These are phyloP conservation scores for Curvularia hawaiiensis DNA, from an alignment of 2,329 filamentous ascomycete genomes.

Conservation along the genomic window DNA sequence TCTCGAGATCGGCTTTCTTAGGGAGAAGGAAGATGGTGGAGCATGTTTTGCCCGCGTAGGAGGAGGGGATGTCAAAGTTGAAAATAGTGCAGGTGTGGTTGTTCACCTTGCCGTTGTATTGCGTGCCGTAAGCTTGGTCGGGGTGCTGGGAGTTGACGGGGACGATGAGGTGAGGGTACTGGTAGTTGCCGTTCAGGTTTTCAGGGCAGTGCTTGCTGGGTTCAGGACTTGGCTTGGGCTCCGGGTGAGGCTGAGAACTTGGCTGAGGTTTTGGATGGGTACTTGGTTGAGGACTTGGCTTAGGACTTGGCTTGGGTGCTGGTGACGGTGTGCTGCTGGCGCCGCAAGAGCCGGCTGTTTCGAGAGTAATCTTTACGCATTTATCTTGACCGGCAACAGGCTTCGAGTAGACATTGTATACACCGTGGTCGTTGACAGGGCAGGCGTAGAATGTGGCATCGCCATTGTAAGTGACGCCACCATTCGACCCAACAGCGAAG, in stretches of 20 bases:
- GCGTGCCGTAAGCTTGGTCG: conserved; percentile 58
- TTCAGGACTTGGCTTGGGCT: not conserved
- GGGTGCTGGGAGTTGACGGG: conserved; percentile 62
- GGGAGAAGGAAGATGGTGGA: conserved; percentile 70
- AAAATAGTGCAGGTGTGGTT: conserved; percentile 62
- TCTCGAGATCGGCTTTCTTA: conserved; percentile 60
- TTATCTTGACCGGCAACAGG: conserved; percentile 51
- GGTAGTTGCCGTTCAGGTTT: conserved; percentile 31
- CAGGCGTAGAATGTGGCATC: conserved; percentile 65
- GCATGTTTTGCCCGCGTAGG: conserved; percentile 63
- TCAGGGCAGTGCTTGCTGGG: conserved; percentile 20
- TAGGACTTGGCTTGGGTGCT: not conserved
- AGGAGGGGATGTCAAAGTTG: conserved; percentile 69
- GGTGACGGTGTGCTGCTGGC: conserved; percentile 13
- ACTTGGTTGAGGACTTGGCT: not conserved
- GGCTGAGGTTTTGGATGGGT: too few relatives aligned
- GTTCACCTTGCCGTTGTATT: conserved; percentile 57
- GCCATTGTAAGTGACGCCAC: conserved; percentile 58
- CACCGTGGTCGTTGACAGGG: conserved; percentile 59
- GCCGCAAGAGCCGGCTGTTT: conserved; percentile 27
- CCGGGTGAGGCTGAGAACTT: too few relatives aligned
- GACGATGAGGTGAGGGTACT: conserved; percentile 60
- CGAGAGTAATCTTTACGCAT: conserved; percentile 58
- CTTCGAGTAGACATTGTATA: conserved; percentile 61
- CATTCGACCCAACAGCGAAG: conserved; percentile 61